A percentile compares a stretch with the other conserved stretches of the same genome.
Conservation (phyloP, 2,329 filamentous ascomycete species). For the Aspergillus pseudoglaucus region DNA sequence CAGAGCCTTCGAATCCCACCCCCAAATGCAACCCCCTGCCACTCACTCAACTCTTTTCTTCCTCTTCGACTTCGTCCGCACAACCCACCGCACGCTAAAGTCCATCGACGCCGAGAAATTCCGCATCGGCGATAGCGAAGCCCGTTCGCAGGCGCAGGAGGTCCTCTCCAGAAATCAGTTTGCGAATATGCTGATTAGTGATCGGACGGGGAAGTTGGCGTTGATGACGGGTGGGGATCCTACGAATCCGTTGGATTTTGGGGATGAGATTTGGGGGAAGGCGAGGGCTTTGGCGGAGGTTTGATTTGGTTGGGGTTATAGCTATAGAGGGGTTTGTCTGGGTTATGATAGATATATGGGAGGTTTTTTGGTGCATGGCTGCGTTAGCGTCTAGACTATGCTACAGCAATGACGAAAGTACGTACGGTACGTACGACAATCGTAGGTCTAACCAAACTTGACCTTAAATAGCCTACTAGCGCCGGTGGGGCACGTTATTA, state of each 20-base stretch:
- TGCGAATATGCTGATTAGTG: constrained; percentile 19
- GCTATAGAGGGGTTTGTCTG: too few relatives aligned
- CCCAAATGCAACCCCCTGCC: constrained; percentile 25
- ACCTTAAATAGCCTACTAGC: too few relatives aligned
- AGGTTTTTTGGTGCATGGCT: too few relatives aligned
- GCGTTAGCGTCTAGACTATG: too few relatives aligned
- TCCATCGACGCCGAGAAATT: constrained; percentile 19
- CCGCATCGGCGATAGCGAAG: constrained; percentile 13
- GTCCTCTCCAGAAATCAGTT: constrained; percentile 24
- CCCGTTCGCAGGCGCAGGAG: constrained; percentile 14
- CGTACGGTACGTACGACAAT: too few relatives aligned
- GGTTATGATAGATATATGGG: too few relatives aligned
- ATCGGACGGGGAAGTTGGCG: constrained; percentile 21
- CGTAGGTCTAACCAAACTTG: too few relatives aligned
- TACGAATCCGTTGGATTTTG: constrained; percentile 21
- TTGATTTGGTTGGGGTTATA: not conserved
- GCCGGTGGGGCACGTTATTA: too few relatives aligned
- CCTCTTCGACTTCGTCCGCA: constrained; percentile 61
- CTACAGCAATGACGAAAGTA: too few relatives aligned
- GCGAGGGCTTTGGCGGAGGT: constrained; percentile 13
- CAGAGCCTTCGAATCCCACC: constrained; percentile 26
- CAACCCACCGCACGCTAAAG: constrained; percentile 50
- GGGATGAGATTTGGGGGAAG: constrained; percentile 20
- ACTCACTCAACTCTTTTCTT: constrained; percentile 39
- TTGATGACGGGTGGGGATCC: constrained; percentile 24